These are phyloP conservation scores for Coniferiporia sulphurascens DNA, from an alignment of 1,284 basidiomycete species.

Conservation along the genomic window DNA sequence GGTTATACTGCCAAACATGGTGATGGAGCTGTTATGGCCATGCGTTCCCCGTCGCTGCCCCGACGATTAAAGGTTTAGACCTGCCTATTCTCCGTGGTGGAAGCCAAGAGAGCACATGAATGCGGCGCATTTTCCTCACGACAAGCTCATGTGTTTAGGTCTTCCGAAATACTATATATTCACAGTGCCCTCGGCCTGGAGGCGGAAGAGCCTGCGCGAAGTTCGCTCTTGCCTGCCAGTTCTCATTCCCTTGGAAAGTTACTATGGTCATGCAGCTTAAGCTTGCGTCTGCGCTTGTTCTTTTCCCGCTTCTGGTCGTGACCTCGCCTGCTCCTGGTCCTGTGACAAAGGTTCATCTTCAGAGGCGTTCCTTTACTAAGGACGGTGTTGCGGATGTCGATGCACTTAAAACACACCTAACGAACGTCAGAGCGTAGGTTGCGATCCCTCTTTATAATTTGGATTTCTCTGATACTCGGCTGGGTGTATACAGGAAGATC, in stretches of 20 bases:
- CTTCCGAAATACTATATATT: conserved; percentile 5
- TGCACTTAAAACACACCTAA: conserved; percentile 10
- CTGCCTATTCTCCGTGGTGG: not conserved
- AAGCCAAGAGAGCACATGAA: not conserved
- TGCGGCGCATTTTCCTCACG: not conserved
- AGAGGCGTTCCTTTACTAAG: conserved; percentile 16
- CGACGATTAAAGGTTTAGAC: not conserved
- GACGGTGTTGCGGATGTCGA: conserved; percentile 16
- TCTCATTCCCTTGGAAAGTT: not conserved
- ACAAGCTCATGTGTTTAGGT: not conserved
- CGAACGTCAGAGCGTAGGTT: conserved; percentile 13
- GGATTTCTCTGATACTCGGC: not conserved
- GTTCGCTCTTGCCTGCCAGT: not conserved
- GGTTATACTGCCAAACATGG: not conserved
- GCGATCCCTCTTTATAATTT: not conserved
- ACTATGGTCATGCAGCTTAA: conserved; percentile 11
- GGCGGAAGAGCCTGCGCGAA: not conserved
- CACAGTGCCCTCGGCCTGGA: not conserved
- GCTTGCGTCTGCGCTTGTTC: conserved; percentile 10
- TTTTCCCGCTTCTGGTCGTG: conserved; percentile 5
- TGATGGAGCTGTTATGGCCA: not conserved
- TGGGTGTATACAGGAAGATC: conserved; percentile 9
- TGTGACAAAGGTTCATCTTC: conserved; percentile 8
- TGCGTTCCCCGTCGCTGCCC: not conserved
- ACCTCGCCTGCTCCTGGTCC: conserved; percentile 11